Evolutionary conservation across 306 rosid genomes (phyloP).

Genomic region (Dalbergia cultrata): DNA sequence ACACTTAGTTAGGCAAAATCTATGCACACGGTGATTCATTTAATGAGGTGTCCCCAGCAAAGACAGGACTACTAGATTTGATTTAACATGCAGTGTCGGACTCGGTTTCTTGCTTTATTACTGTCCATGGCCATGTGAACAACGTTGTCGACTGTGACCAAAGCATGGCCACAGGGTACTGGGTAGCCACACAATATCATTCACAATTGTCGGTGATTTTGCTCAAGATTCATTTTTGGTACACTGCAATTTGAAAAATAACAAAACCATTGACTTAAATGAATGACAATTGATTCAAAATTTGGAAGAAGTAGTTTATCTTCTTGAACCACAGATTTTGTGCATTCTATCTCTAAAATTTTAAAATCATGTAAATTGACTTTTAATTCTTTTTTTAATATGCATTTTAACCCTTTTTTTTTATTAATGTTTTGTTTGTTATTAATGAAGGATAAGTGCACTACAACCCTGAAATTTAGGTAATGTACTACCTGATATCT

Average conservation of each 20-base stretch:
- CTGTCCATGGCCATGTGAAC: constrained; percentile 21
- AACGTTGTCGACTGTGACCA: constrained; percentile 41
- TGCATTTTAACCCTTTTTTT: no score
- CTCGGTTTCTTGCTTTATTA: constrained; percentile 17
- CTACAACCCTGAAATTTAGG: no score
- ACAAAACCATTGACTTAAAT: neutral
- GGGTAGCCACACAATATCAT: neutral
- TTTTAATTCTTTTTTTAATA: no score
- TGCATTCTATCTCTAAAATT: no score
- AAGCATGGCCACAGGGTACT: constrained; percentile 6
- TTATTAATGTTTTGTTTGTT: no score
- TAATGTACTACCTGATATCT: no score
- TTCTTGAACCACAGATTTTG: no score
- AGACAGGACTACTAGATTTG: constrained; percentile 45
- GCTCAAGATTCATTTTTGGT: neutral
- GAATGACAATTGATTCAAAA: no score
- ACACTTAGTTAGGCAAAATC: neutral
- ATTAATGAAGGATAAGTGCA: no score
- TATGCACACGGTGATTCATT: constrained; percentile 21
- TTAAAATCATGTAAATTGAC: no score
- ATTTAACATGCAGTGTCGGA: constrained; percentile 43
- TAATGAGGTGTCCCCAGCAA: constrained; percentile 47
- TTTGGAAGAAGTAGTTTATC: no score
- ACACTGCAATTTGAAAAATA: neutral
- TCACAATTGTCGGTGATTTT: constrained; percentile 54